Evolutionary conservation across 1,139 yeast genomes (phyloP), one percentile per base, ranked within the genome.

Genomic region (Yamadazyma triangularis): DNA sequence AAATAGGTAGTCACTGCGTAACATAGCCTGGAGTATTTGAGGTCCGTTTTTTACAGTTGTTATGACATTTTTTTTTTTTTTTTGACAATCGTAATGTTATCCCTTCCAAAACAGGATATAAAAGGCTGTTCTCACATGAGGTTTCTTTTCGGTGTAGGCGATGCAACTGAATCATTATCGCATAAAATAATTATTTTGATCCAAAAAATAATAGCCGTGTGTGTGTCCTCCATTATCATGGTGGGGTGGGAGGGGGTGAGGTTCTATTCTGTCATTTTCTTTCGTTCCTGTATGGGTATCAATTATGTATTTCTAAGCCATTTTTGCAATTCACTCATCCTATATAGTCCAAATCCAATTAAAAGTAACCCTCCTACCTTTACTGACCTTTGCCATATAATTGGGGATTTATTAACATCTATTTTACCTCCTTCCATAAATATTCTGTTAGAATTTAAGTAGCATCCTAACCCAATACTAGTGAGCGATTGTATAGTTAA

Each of bases 321-420:
- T 8, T 27, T 18, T 15, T 28, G 28, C 4, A 26, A 32, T 9
- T 34, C 32, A 24, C 23, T 24, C 9, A 57, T 56, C 28, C 74
- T 48, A 38, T 53, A 58, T 23, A 61, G 53, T 1, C 71, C 71
- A 20, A 68, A 48, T 1, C 61, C 70, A 23, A 66, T 40, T 18
- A 65, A 47, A 13, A 56, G 49, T 2, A 58, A 42, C 0, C 73
- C 73, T 2, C 50, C 35, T 0, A 58, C 55, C 21, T 57, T 50
- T 2, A 68, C 58, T 4, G 60, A 45, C 24, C 53, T 48, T 36
- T 62, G 70, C 67, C 71, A 68, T 66, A 70, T 60, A 10, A 53
- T 19, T 0, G 74, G 74, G 40, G 66, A 55, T 39, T 63, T 64
- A 13, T 36, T 41, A 8, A 51, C 23, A 39, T 65, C 67, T 4